Base-by-base conservation (phyloP, 1,284 basidiomycete species). In the Pseudozyma sp. region DNA sequence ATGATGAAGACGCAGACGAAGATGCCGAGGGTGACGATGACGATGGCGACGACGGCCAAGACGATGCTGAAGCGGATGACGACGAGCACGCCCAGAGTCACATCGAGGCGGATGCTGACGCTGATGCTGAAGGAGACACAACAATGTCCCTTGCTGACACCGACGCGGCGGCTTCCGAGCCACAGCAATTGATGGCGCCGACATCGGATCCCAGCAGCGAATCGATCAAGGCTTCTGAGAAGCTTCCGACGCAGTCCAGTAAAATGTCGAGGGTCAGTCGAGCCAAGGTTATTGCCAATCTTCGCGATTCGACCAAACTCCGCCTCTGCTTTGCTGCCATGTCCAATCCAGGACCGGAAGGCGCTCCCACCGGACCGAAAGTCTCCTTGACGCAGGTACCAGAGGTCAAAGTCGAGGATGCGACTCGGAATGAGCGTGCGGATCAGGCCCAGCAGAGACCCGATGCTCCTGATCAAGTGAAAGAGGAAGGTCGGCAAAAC, bases 261-360 rank as follows among this genome's bases (percentile, higher is more conserved):
- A 50, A 37, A 35, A 40, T 11, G 14, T 29, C 55, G 13, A 67
- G 45, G 34, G 58, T 53, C 10, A 40, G 49, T 6, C 49, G 43
- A 3, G 42, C 45, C 34, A 61, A 54, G 40, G 7, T 17, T 35
- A 33, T 52, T 39, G 59, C 63, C 16, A 50, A 46, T 8, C 29
- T 65, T 13, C 61, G 70, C 14, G 66, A 68, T 5, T 68, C 67
- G 19, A 68, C 63, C 16, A 71, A 75, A 29, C 59, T 78, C 10
- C 72, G 75, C 14, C 52, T 78, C 24, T 70, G 57, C 39, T 78
- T 78, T 53, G 68, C 68, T 40, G 60, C 72, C 17, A 64, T 67
- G 51, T 58, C 60, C n/a, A 75, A 68, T 49, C 51, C 64, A 7
- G 68, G 57, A 6, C 72, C 64, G 16, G 70, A 70, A 17, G 64